Base-by-base conservation (phyloP, 129 eudicot species). In the Pseudognaphalium luteoalbum region DNA sequence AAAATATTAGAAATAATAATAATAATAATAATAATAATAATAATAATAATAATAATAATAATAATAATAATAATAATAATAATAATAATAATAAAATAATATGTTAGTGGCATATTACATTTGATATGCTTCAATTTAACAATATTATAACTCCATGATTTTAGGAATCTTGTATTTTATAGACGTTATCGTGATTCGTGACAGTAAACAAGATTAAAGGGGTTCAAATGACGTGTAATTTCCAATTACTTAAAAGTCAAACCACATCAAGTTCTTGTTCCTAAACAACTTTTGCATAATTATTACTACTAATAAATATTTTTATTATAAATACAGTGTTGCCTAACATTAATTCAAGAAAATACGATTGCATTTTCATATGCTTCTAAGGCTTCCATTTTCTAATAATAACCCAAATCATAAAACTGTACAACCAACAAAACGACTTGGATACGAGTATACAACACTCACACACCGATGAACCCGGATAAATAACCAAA, bases 111-210 rank as follows among this genome's bases (percentile, higher is more conserved):
- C 32, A 68, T 54, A 35, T 76, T 74, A 67, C 44, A 66, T 44
- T 16, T 77, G 60, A 37, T 77, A 16, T 60, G 58, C n/a, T 25
- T 68, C 30, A 11, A 59, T 57, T 58, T 77, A n/a, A 69, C 28
- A 58, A 41, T 71, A 78, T 44, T 71, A 72, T 37, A 80, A 39
- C 37, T 59, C 71, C 58, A 59, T 63, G 66, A 74, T 73, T 58
- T 57, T 15, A 57, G 42, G 58, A 68, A 74, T 80, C 68, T 67
- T 32, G 59, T 44, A 70, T 44, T 70, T 15, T 9, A 44, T 17
- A 57, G 5, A 69, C 63, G 17, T 57, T 67, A 80, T 66, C 1
- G 20, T 30, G 3, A 39, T 10, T n/a, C n/a, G n/a, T n/a, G n/a
- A n/a, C n/a, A 66, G 15, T 80, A 65, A 12, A 25, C 7, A 9